These are phyloP conservation scores for Phialophora expanda DNA, from an alignment of 2,329 filamentous ascomycete species.

Conservation along the genomic window DNA sequence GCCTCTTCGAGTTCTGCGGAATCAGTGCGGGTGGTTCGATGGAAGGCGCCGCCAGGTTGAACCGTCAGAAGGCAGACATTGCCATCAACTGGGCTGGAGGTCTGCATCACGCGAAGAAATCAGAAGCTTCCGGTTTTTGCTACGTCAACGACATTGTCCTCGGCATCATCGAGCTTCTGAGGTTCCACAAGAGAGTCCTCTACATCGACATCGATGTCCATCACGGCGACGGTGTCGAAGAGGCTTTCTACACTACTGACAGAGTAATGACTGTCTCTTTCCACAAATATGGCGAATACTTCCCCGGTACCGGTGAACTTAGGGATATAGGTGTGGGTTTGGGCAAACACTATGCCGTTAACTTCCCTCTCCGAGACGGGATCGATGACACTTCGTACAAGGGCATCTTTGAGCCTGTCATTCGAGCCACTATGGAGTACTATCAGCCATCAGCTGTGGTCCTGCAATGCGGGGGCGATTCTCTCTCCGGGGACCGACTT, in stretches of 20 bases:
- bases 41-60: constrained; percentile 72
- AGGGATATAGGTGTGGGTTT: constrained; percentile 70
- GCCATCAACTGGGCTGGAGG: constrained; percentile 89
- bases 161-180: constrained; percentile 67
- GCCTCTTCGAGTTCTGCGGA: constrained; percentile 72
- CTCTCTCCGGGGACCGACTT: constrained; percentile 68
- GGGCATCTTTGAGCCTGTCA: constrained; percentile 70
- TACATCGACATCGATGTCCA: constrained; percentile 73
- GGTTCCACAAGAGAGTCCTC: constrained; percentile 67
- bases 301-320: constrained; percentile 71
- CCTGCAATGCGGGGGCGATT: constrained; percentile 71
- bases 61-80: constrained; percentile 71
- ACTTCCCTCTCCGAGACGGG: constrained; percentile 71
- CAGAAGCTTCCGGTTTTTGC: constrained; percentile 93
- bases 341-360: constrained; percentile 71
- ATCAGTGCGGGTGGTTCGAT: constrained; percentile 73
- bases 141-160: constrained; percentile 87
- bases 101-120: constrained; percentile 94
- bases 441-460: constrained; percentile 71
- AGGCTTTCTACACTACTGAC: constrained; percentile 73
- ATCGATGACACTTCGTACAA: constrained; percentile 72
- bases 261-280: constrained; percentile 74
- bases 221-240: constrained; percentile 71
- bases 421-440: constrained; percentile 71
- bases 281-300: constrained; percentile 76